A percentile compares a stretch with the other conserved stretches of the same genome.
Conservation (phyloP, 106 monocot genomes). For the Ottelia alismoides region DNA sequence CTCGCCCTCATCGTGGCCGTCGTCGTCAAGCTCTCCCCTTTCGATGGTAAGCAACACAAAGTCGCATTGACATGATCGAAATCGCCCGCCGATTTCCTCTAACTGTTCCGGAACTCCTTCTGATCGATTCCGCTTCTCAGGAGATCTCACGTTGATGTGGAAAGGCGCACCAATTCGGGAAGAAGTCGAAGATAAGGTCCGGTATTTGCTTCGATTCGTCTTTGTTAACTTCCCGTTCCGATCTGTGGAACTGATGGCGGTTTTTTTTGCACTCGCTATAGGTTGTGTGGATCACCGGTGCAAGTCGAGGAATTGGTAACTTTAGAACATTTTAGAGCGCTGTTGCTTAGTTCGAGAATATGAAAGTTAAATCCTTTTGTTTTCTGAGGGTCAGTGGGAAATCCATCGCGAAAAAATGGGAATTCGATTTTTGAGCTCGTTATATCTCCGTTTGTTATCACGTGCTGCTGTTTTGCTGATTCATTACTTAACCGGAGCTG, state of each 20-base stretch:
- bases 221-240: background rate
- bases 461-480: no score
- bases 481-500: no score
- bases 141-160: conserved; percentile 20
- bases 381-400: no score
- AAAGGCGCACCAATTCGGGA: conserved; percentile 13
- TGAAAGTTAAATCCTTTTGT: no score
- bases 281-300: conserved; percentile 76
- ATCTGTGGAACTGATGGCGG: background rate
- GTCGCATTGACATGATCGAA: no score
- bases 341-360: no score
- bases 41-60: conserved; percentile 16
- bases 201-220: background rate
- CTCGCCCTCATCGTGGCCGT: background rate
- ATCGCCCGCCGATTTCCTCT: background rate
- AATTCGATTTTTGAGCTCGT: no score
- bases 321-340: no score
- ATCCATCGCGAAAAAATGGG: no score
- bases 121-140: conserved; percentile 1
- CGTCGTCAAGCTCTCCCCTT: conserved; percentile 5
- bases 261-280: background rate
- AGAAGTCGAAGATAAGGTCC: conserved; percentile 16
- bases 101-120: background rate
- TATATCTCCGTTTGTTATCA: no score
- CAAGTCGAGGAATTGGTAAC: conserved; percentile 93